Percentiles rank a stretch among this genome's conserved stretches.
phyloP scores from a whole-genome alignment of 2,329 filamentous ascomycete species.

The Geosmithia flava region DNA sequence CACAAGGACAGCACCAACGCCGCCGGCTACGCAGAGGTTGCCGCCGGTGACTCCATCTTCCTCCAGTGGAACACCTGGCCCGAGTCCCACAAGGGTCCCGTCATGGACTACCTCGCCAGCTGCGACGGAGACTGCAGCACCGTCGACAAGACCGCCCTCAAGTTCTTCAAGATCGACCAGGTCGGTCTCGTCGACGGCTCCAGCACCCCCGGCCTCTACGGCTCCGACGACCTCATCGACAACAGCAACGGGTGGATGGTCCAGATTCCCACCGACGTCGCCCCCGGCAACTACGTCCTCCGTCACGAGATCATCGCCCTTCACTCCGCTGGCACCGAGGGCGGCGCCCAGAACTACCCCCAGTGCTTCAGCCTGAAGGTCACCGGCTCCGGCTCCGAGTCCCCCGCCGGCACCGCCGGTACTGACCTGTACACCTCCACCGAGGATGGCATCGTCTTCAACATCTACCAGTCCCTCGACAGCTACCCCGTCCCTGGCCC shows the following conservation, averaged over 20 bases:
- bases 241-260: slow-evolving; percentile 16
- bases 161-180: slow-evolving; percentile 52
- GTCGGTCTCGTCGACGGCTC: slow-evolving; percentile 36
- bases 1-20: slow-evolving; percentile 25
- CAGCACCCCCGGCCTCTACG: slow-evolving; percentile 18
- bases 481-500: slow-evolving; percentile 10
- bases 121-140: slow-evolving; percentile 40
- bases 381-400: slow-evolving; percentile 21
- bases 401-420: slow-evolving; percentile 14
- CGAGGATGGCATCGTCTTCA: slow-evolving; percentile 15
- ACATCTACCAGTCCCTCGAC: slow-evolving; percentile 9
- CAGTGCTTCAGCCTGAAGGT: slow-evolving; percentile 34
- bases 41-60: slow-evolving; percentile 22
- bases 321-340: slow-evolving; percentile 23
- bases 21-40: slow-evolving; percentile 17
- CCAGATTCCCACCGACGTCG: slow-evolving; percentile 17
- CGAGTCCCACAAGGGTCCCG: slow-evolving; percentile 31
- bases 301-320: slow-evolving; percentile 37
- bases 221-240: slow-evolving; percentile 24
- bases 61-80: slow-evolving; percentile 28
- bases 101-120: slow-evolving; percentile 50
- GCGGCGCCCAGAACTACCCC: slow-evolving; percentile 35
- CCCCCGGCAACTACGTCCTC: slow-evolving; percentile 27
- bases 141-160: slow-evolving; percentile 36
- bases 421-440: slow-evolving; percentile 11